These are phyloP conservation scores for Fusarium sp. DNA, from an alignment of 2,329 filamentous ascomycete genomes.

Conservation along the genomic window DNA sequence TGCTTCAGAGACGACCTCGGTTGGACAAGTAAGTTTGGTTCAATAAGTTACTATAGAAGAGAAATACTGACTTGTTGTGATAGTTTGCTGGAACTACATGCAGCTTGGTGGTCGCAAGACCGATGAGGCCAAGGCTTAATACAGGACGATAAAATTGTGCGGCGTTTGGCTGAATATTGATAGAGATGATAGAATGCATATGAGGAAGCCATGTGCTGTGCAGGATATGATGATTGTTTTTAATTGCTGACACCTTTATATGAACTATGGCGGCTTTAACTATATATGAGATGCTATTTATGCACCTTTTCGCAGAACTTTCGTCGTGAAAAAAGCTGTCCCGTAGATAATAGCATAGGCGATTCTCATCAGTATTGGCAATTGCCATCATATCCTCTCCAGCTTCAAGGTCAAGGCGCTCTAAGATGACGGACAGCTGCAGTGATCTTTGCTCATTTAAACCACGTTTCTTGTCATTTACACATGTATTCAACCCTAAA, in stretches of 20 bases:
- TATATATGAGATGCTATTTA: too few relatives aligned
- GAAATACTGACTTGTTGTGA: slow-evolving; percentile 31
- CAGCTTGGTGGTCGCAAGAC: slow-evolving; percentile 57
- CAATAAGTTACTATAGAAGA: too few relatives aligned
- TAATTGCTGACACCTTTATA: slow-evolving; percentile 8
- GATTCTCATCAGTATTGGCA: too few relatives aligned
- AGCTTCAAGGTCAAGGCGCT: too few relatives aligned
- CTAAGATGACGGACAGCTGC: too few relatives aligned
- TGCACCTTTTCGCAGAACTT: neutral
- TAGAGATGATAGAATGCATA: neutral
- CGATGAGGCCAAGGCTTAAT: slow-evolving; percentile 44
- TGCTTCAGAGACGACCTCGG: slow-evolving; percentile 79
- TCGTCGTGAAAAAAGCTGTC: too few relatives aligned
- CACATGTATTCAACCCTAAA: too few relatives aligned
- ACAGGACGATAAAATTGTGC: slow-evolving; percentile 12
- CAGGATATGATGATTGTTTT: neutral
- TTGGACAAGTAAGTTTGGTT: slow-evolving; percentile 66
- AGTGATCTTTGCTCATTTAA: too few relatives aligned
- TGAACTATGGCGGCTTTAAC: neutral
- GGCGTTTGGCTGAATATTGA: slow-evolving; percentile 40
- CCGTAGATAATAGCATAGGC: neutral
- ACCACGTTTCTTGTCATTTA: too few relatives aligned
- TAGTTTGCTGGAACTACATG: slow-evolving; percentile 70
- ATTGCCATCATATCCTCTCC: too few relatives aligned
- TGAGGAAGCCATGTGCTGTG: neutral